Evolutionary conservation across 2,329 filamentous ascomycete species (phyloP).

Genomic region (Graphiopsis chlorocephala): DNA sequence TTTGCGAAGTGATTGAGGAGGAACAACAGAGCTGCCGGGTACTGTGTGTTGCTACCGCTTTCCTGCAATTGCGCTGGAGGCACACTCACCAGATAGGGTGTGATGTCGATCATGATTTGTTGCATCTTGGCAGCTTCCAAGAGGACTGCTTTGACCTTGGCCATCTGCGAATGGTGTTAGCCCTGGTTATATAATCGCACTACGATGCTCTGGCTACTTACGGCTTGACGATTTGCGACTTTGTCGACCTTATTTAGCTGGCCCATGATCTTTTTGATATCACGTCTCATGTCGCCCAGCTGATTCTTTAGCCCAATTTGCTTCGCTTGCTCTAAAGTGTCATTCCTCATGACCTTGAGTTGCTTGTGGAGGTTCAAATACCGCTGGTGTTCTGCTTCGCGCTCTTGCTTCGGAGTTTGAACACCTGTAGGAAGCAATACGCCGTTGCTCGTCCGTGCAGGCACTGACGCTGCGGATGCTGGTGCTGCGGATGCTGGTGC

Average conservation of each 20-base stretch:
- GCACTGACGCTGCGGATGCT: not conserved
- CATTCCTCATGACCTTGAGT: conserved; percentile 60
- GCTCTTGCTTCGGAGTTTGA: conserved; percentile 24
- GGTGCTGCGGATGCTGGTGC: not conserved
- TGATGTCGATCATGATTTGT: conserved; percentile 27
- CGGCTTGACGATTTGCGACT: conserved; percentile 58
- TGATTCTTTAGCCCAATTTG: conserved; percentile 57
- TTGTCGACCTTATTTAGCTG: conserved; percentile 64
- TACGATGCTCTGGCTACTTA: conserved; percentile 35
- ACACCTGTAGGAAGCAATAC: conserved; percentile 1
- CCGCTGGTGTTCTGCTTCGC: conserved; percentile 44
- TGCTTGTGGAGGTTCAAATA: conserved; percentile 63
- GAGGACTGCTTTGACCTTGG: conserved; percentile 53
- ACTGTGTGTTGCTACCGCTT: conserved; percentile 28
- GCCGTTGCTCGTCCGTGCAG: not conserved
- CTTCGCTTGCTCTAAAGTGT: conserved; percentile 55
- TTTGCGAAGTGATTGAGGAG: conserved; percentile 76
- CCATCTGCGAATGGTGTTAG: conserved; percentile 36
- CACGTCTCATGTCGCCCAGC: conserved; percentile 55
- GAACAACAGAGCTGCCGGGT: conserved; percentile 60
- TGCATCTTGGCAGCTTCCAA: conserved; percentile 36
- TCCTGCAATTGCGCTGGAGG: conserved; percentile 16
- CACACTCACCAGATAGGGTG: conserved; percentile 42
- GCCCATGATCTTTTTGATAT: conserved; percentile 67
- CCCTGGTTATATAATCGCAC: not conserved